Evolutionary conservation across 225 moss, liverwort and hornwort species (phyloP).

Genomic region (Neckera pumila): DNA sequence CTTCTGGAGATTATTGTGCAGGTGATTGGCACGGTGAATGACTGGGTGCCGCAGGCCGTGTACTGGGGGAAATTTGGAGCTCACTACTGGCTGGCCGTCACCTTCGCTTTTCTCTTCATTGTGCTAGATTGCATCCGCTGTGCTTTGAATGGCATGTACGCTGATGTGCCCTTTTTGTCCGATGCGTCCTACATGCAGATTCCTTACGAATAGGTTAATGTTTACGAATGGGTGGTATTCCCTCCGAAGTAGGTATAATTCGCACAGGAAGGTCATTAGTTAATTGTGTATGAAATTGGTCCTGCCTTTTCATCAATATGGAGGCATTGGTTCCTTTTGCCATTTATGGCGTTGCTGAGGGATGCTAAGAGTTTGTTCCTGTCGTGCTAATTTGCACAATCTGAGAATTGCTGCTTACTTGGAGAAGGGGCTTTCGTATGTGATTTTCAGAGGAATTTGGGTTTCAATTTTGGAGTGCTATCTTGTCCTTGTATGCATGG

Average conservation of each 20-base stretch:
- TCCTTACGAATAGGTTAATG: conserved; percentile 64
- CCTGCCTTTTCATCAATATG: background rate
- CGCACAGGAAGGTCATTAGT: background rate
- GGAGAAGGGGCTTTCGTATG: background rate
- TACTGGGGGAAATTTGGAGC: conserved; percentile 99
- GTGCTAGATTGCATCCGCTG: conserved; percentile 94
- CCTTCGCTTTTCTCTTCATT: conserved; percentile 82
- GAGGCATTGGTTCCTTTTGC: background rate
- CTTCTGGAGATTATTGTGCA: conserved; percentile 94
- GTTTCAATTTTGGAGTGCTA: background rate
- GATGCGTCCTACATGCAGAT: conserved; percentile 99
- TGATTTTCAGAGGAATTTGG: background rate
- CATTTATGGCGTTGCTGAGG: background rate
- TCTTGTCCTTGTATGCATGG: background rate
- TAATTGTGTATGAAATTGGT: background rate
- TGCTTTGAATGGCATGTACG: conserved; percentile 97
- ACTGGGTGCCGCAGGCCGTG: conserved; percentile 94
- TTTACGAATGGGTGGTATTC: background rate
- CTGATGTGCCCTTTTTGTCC: conserved; percentile 96
- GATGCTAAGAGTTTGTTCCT: background rate
- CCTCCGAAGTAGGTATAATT: background rate
- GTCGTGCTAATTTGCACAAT: background rate
- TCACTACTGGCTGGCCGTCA: conserved; percentile 92
- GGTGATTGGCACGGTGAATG: conserved; percentile 93
- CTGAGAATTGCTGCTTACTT: background rate